Conservation (phyloP, 2,329 filamentous ascomycete species). For the Parastagonospora nodorum region DNA sequence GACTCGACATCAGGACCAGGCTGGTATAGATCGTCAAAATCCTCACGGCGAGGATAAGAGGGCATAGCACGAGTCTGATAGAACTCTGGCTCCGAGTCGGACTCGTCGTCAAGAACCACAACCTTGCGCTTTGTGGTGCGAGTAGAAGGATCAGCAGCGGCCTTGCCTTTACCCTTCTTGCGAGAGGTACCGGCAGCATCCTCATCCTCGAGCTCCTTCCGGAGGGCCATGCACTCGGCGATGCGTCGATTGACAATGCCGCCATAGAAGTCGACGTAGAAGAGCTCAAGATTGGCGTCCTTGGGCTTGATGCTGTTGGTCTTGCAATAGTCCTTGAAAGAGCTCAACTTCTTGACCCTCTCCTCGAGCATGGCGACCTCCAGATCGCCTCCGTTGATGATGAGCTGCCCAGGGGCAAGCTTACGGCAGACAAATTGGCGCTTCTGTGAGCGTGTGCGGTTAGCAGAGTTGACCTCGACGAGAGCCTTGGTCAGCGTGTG, state of each 20-base stretch:
- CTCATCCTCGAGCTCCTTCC: constrained; percentile 5
- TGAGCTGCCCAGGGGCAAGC: constrained; percentile 25
- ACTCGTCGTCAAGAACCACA: neutral
- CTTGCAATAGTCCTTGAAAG: constrained; percentile 1
- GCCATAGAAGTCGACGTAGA: constrained; percentile 13
- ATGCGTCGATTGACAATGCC: constrained; percentile 19
- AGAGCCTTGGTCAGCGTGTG: constrained; percentile 36
- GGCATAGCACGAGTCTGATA: no score
- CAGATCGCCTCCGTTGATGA: constrained; percentile 38
- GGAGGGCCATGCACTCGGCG: constrained; percentile 3
- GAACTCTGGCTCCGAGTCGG: neutral
- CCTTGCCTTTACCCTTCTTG: neutral
- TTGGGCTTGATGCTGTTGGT: constrained; percentile 7
- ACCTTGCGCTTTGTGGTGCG: neutral
- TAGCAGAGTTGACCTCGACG: constrained; percentile 23
- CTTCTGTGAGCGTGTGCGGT: constrained; percentile 37
- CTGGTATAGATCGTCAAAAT: neutral
- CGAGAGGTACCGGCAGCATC: neutral
- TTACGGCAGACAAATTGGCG: constrained; percentile 34
- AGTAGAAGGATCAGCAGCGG: neutral
- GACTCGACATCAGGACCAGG: neutral
- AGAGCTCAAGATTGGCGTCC: constrained; percentile 13
- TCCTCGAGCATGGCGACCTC: constrained; percentile 29
- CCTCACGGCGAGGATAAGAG: neutral
- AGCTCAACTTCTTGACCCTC: constrained; percentile 13